Evolutionary conservation across 2,329 filamentous ascomycete genomes (phyloP).

Genomic region (Lasiodiplodia theobromae): DNA sequence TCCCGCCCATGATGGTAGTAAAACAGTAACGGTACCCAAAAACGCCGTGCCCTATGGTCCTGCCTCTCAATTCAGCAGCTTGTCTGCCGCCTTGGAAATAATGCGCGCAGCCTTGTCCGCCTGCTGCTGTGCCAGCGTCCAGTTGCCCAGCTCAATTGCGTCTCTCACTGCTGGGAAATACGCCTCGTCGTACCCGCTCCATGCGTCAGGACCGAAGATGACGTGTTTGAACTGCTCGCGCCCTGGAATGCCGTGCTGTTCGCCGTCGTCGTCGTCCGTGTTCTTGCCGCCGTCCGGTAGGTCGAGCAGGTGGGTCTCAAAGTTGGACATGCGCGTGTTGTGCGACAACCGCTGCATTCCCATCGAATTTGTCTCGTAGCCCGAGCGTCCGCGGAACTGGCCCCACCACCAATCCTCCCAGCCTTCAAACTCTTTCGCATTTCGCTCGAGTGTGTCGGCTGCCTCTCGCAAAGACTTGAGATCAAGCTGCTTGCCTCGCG

Average conservation of each 20-base stretch:
- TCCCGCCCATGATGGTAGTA: slow-evolving; percentile 10
- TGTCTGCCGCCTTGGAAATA: slow-evolving; percentile 63
- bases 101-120: slow-evolving; percentile 76
- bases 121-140: slow-evolving; percentile 70
- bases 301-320: slow-evolving; percentile 86
- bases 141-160: slow-evolving; percentile 74
- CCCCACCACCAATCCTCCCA: slow-evolving; percentile 83
- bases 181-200: slow-evolving; percentile 72
- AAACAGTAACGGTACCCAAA: neutral
- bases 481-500: slow-evolving; percentile 50
- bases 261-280: slow-evolving; percentile 37
- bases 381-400: slow-evolving; percentile 42
- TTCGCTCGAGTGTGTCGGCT: slow-evolving; percentile 64
- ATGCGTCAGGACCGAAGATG: slow-evolving; percentile 82
- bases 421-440: slow-evolving; percentile 70
- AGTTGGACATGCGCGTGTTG: slow-evolving; percentile 79
- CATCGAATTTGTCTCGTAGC: slow-evolving; percentile 76
- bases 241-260: slow-evolving; percentile 72
- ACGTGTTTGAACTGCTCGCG: slow-evolving; percentile 94
- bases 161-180: slow-evolving; percentile 88
- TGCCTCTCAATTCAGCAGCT: slow-evolving; percentile 26
- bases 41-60: slow-evolving; percentile 14
- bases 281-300: slow-evolving; percentile 56
- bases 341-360: slow-evolving; percentile 74
- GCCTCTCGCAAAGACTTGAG: slow-evolving; percentile 69